phyloP scores from a whole-genome alignment of 352 stramenopile species.

The Pythium apleroticum region DNA sequence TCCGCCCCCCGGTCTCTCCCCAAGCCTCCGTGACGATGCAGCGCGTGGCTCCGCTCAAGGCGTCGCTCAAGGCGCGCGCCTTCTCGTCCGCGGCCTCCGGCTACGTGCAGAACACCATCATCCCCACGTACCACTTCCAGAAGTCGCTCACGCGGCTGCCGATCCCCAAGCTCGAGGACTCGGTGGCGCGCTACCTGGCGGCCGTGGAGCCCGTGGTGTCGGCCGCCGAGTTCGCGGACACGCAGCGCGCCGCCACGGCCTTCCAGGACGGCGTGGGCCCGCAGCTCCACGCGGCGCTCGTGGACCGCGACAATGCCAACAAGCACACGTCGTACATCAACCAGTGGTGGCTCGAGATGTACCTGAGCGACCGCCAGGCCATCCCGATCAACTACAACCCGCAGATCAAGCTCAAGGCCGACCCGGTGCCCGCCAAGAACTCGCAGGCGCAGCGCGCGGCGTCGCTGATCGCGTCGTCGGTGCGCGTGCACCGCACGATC shows the following conservation, averaged over 20 bases:
- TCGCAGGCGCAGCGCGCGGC: conserved; percentile 77
- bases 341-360: conserved; percentile 93
- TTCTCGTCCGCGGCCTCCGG: conserved; percentile 25
- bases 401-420: conserved; percentile 88
- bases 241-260: conserved; percentile 48
- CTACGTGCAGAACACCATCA: conserved; percentile 87
- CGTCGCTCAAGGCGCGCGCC: conserved; percentile 24
- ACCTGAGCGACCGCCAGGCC: conserved; percentile 83
- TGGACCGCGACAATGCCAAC: conserved; percentile 76
- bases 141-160: conserved; percentile 81
- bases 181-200: conserved; percentile 71
- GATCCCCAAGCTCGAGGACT: conserved; percentile 88
- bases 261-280: conserved; percentile 62
- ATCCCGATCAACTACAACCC: conserved; percentile 92
- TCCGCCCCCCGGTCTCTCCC: neutral
- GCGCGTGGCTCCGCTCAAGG: conserved; percentile 22
- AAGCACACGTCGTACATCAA: conserved; percentile 92
- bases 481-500: conserved; percentile 82
- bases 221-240: conserved; percentile 51
- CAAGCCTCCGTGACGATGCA: conserved; percentile 25
- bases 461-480: conserved; percentile 84
- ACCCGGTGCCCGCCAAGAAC: conserved; percentile 83
- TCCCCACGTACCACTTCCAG: conserved; percentile 89
- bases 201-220: conserved; percentile 76
- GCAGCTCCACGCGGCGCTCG: conserved; percentile 70